These are phyloP conservation scores for Syncephalastrum monosporum DNA, from an alignment of 371 early-diverging fungal genomes.

Conservation along the genomic window DNA sequence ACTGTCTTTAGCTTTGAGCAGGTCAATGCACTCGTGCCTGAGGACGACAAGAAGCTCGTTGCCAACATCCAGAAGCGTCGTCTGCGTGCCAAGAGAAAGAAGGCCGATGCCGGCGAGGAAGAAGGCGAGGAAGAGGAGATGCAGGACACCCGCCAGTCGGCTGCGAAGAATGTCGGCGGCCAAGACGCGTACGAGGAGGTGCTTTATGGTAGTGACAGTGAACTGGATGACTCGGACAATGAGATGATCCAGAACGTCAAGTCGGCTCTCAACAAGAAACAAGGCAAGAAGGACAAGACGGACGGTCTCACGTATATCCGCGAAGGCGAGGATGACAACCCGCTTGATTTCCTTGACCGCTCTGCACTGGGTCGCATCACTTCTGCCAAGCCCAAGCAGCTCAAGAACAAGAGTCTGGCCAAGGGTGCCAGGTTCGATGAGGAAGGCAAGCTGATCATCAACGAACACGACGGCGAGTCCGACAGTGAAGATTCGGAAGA, in stretches of 20 bases:
- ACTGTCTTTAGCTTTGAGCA: constrained; percentile 52
- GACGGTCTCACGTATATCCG: constrained; percentile 64
- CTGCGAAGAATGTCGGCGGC: constrained; percentile 40
- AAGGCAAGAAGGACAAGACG: constrained; percentile 31
- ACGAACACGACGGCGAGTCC: constrained; percentile 50
- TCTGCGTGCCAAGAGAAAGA: constrained; percentile 81
- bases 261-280: constrained; percentile 35
- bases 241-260: constrained; percentile 33
- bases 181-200: constrained; percentile 88
- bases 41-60: constrained; percentile 86
- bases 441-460: constrained; percentile 82
- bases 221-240: constrained; percentile 74
- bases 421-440: constrained; percentile 48
- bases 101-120: constrained; percentile 38
- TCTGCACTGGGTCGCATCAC: constrained; percentile 81
- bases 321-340: constrained; percentile 74
- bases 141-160: constrained; percentile 39
- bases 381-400: constrained; percentile 44
- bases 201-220: constrained; percentile 89
- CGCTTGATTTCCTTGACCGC: constrained; percentile 92
- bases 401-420: constrained; percentile 49
- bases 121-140: constrained; percentile 55
- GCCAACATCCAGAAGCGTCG: constrained; percentile 91
- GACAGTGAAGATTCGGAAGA: constrained; percentile 44
- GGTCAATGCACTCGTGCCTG: constrained; percentile 80